Percentiles rank a stretch among this genome's conserved stretches.
These are phyloP conservation scores for Isabelozyma heimii DNA, from an alignment of 805 yeast genomes.

Conservation along the genomic window DNA sequence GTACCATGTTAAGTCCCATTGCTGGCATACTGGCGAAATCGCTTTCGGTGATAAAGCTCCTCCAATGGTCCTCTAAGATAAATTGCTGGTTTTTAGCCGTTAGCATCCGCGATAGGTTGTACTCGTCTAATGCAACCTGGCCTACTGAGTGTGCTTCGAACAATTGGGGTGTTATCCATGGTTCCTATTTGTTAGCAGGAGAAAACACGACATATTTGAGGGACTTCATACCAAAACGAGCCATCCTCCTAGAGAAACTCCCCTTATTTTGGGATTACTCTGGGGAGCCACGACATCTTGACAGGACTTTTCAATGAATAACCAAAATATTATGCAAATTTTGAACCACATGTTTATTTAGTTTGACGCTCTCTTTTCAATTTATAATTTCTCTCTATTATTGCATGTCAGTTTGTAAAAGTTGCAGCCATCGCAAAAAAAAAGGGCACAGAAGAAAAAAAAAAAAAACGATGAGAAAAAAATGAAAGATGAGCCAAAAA, in stretches of 20 bases:
- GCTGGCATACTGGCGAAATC: conserved; percentile 53
- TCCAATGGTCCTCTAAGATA: conserved; percentile 54
- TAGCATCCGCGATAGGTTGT: conserved; percentile 44
- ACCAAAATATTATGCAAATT: background rate
- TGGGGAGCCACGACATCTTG: background rate
- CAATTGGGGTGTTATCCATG: conserved; percentile 65
- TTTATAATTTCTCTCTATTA: background rate
- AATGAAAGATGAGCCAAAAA: background rate
- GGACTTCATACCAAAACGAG: conserved; percentile 43
- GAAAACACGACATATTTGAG: background rate
- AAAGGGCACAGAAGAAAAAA: background rate
- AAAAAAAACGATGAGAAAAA: background rate
- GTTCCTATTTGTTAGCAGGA: conserved; percentile 35
- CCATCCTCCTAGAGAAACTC: conserved; percentile 62
- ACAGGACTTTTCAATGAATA: background rate
- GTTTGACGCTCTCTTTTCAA: background rate
- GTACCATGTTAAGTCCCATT: conserved; percentile 62
- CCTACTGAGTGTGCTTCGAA: conserved; percentile 27
- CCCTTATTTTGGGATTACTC: conserved; percentile 6
- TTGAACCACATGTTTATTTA: background rate
- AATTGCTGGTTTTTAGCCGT: conserved; percentile 45
- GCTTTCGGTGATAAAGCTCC: conserved; percentile 54
- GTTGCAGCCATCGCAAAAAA: background rate
- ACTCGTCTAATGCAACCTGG: conserved; percentile 59
- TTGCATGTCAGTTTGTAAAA: background rate